Base-by-base conservation (phyloP, 2,329 filamentous ascomycete species). In the Arthrocladium fulminans region DNA sequence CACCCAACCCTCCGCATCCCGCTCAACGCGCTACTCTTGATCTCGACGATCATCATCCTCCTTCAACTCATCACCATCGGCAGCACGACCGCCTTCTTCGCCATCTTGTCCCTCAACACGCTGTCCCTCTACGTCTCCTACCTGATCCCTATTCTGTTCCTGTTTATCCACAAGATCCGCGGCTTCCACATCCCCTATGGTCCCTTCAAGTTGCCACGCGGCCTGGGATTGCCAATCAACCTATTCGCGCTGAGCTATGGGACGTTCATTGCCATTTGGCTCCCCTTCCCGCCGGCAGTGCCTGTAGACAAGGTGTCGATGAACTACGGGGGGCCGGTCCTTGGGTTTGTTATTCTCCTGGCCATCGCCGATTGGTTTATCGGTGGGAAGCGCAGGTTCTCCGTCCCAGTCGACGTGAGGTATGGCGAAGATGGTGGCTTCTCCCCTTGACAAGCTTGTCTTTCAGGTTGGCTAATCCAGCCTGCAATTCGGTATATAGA, bases 121-220 rank as follows among this genome's bases (percentile, higher is more conserved):
- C 19, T 59, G 5, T 49, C 72, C 6, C 73, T 77, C 62, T 72
- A 70, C 53, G 54, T 71, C 27, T 67, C 68, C 0, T 74, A 74
- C 50, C 53, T 69, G 4, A 65, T 73, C 37, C 73, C 73, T 0
- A 65, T 74, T 24, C 45, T 68, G 25, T 73, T 68, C 51, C 64
- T 75, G 32, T 63, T 73, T 23, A 55, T 68, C 44, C 62, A 61
- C 15, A 48, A 51, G 23, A 15, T 54, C 13, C 32, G 53, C 49
- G 23, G 52, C 55, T 23, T 42, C 52, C 25, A 56, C 50, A 54
- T 63, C 19, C 50, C 58, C 0, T 48, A 47, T 25, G 61, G 62
- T 27, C 38, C 58, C 6, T 65, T 60, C 43, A 54, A 41, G 17
- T 50, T 65, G 0, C 59, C 60, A 0, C 55, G 54, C 12, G 17